These are phyloP conservation scores for Betula pendula DNA, from an alignment of 306 rosid species.

Conservation along the genomic window DNA sequence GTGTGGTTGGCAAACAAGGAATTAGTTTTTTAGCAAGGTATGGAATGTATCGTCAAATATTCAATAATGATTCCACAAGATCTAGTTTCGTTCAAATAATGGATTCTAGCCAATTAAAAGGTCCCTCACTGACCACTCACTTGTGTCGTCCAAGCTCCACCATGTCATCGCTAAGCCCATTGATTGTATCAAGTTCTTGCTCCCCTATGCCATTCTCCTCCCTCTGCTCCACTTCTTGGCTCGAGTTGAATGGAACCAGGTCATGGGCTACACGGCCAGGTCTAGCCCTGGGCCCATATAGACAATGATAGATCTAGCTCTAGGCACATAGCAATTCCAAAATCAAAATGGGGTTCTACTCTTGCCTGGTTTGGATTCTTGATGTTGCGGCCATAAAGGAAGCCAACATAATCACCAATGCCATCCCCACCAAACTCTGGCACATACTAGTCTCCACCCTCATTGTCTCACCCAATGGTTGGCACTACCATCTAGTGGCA, in stretches of 20 bases:
- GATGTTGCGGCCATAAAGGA: background rate
- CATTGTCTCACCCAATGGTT: slow-evolving; percentile 48
- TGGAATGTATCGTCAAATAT: too few species aligned
- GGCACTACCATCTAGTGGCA: slow-evolving; percentile 40
- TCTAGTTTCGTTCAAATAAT: too few species aligned
- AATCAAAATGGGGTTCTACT: too few species aligned
- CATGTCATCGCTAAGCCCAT: too few species aligned
- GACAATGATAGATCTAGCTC: background rate
- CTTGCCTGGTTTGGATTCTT: too few species aligned
- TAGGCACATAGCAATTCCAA: too few species aligned
- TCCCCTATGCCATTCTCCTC: background rate
- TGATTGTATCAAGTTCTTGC: background rate
- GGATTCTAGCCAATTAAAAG: too few species aligned
- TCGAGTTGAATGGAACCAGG: background rate
- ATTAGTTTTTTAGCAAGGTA: too few species aligned
- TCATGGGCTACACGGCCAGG: background rate
- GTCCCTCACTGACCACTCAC: background rate
- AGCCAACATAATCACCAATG: slow-evolving; percentile 32
- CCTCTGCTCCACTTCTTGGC: background rate
- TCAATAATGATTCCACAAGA: too few species aligned
- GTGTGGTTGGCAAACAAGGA: too few species aligned
- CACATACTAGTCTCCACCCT: slow-evolving; percentile 62
- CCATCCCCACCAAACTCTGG: slow-evolving; percentile 62
- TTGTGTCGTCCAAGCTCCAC: background rate
- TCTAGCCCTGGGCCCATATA: background rate